Conservation (phyloP, 1,284 basidiomycete genomes). For the Ustilago tritici region DNA sequence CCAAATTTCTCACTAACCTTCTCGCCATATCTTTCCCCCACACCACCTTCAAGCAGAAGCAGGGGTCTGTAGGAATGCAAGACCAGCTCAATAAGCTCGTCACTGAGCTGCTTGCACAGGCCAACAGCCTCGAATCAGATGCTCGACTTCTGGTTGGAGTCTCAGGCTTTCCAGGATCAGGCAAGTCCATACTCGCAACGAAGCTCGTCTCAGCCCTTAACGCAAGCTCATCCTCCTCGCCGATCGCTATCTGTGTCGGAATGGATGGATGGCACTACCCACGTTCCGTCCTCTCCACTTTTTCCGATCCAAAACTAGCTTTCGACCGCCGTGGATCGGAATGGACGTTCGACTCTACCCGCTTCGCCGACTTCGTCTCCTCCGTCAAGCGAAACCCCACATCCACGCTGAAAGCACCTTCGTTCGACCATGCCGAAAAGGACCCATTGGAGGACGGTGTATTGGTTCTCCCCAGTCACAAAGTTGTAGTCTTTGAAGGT, state of each 20-base stretch:
- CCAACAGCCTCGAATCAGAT: conserved; percentile 71
- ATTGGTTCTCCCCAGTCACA: conserved; percentile 76
- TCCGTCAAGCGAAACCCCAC: conserved; percentile 19
- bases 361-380: conserved; percentile 58
- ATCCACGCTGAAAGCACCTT: conserved; percentile 65
- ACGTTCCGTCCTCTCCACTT: conserved; percentile 75
- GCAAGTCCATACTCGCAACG: conserved; percentile 80
- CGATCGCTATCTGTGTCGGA: conserved; percentile 75
- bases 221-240: conserved; percentile 31
- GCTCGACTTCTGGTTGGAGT: conserved; percentile 80
- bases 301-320: conserved; percentile 73
- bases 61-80: conserved; percentile 13
- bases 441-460: conserved; percentile 73
- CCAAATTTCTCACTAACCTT: background rate
- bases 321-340: conserved; percentile 64
- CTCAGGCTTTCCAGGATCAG: conserved; percentile 83
- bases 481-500: conserved; percentile 85
- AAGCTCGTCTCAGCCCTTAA: conserved; percentile 72
- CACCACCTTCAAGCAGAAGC: background rate
- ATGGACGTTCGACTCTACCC: conserved; percentile 65
- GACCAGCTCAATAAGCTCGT: conserved; percentile 28
- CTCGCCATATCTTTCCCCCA: background rate
- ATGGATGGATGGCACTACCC: conserved; percentile 85
- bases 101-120: conserved; percentile 8
- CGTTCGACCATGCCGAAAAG: conserved; percentile 79